A percentile compares a stretch with the other conserved stretches of the same genome.
Conservation (phyloP, 2,329 filamentous ascomycete genomes). For the Calonectria ilicicola region DNA sequence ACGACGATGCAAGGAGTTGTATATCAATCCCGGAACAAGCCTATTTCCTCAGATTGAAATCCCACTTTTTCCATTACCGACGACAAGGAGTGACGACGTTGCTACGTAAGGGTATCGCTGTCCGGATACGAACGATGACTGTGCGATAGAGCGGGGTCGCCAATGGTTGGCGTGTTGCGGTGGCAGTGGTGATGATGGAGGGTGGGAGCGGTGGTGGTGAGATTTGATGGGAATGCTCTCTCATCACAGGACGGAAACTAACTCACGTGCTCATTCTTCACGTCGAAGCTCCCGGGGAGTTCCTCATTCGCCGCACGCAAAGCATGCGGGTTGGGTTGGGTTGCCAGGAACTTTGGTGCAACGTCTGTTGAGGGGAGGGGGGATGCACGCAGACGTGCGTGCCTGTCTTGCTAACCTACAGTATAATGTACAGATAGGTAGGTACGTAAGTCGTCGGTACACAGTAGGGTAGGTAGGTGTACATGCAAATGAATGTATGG, state of each 20-base stretch:
- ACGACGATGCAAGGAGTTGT: not conserved
- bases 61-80: not conserved
- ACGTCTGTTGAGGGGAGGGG: not conserved
- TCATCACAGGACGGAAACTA: not conserved
- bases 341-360: not conserved
- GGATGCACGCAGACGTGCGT: not conserved
- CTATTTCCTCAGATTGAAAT: not conserved
- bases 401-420: not conserved
- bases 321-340: not conserved
- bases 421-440: no score
- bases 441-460: no score
- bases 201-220: conserved; percentile 17
- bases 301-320: not conserved
- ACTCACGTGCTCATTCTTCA: conserved; percentile 20
- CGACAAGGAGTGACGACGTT: not conserved
- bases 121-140: conserved; percentile 24
- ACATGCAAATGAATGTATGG: no score
- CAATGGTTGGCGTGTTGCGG: conserved; percentile 5
- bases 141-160: conserved; percentile 22
- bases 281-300: not conserved
- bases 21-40: not conserved
- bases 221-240: conserved; percentile 2
- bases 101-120: not conserved
- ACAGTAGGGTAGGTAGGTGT: no score
- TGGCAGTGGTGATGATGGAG: conserved; percentile 13